A percentile compares a stretch with the other conserved stretches of the same genome.
Conservation (phyloP, 2,329 filamentous ascomycete genomes). For the Phialocephala sp. region DNA sequence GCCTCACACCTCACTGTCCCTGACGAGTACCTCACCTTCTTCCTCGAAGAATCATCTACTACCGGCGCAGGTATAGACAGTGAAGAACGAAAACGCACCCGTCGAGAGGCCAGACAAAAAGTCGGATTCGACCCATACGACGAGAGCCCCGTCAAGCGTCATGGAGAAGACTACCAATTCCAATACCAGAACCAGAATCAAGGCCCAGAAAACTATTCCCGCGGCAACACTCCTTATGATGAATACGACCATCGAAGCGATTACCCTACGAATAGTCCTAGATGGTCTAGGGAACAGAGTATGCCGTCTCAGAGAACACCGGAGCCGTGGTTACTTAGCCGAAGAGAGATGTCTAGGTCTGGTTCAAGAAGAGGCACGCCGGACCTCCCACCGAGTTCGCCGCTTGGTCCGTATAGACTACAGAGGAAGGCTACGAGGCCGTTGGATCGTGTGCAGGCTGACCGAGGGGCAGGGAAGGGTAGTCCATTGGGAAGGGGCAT, state of each 20-base stretch:
- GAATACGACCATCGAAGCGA: conserved; percentile 22
- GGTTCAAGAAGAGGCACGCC: conserved; percentile 22
- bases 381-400: conserved; percentile 29
- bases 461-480: conserved; percentile 25
- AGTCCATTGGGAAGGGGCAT: conserved; percentile 39
- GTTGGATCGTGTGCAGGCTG: conserved; percentile 35
- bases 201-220: conserved; percentile 17
- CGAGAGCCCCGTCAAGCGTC: conserved; percentile 68
- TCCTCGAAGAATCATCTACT: conserved; percentile 70
- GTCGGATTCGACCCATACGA: conserved; percentile 77
- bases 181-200: conserved; percentile 35
- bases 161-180: conserved; percentile 68
- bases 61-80: conserved; percentile 69
- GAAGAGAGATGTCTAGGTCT: conserved; percentile 23
- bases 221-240: conserved; percentile 34
- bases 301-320: conserved; percentile 31
- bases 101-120: conserved; percentile 63
- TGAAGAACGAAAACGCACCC: conserved; percentile 62
- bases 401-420: conserved; percentile 36
- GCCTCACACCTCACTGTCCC: conserved; percentile 72
- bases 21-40: conserved; percentile 77
- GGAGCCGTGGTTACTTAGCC: conserved; percentile 35
- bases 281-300: conserved; percentile 23
- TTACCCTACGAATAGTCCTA: conserved; percentile 19
- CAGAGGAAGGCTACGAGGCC: conserved; percentile 33